These are phyloP conservation scores for Silene coronaria DNA, from an alignment of 179 eudicot genomes.

Conservation along the genomic window DNA sequence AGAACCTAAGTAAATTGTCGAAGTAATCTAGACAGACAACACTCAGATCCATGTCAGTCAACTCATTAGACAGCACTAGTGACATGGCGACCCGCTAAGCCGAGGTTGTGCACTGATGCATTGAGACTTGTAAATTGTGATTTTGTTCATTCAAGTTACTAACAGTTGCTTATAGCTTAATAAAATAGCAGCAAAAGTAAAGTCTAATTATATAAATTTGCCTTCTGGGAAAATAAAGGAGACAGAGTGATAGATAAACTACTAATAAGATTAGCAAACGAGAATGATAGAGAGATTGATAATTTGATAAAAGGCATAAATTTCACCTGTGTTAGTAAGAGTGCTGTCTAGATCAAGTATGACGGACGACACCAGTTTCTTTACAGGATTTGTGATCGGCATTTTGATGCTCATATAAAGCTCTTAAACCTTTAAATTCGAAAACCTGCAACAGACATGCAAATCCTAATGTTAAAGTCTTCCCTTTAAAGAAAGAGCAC, in stretches of 20 bases:
- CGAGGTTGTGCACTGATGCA: no score
- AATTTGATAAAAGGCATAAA: background rate
- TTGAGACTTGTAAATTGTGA: no score
- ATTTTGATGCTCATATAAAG: conserved; percentile 20
- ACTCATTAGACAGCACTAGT: no score
- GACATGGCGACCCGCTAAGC: no score
- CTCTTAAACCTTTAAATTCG: background rate
- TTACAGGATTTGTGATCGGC: conserved; percentile 35
- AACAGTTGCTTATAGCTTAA: background rate
- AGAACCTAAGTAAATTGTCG: no score
- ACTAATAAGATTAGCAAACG: background rate
- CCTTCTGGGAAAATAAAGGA: no score
- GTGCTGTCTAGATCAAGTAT: conserved; percentile 91
- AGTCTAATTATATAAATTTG: no score
- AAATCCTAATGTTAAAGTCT: background rate
- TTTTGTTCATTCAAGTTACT: background rate
- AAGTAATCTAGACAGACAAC: no score
- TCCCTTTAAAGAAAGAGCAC: background rate
- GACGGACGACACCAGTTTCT: conserved; percentile 56
- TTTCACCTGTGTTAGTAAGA: conserved; percentile 73
- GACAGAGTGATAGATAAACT: background rate
- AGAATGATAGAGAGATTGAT: no score
- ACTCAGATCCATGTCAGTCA: no score
- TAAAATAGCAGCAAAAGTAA: no score
- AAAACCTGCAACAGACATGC: conserved; percentile 9